These are phyloP conservation scores for Chernovozyma sophiae-reginae DNA, from an alignment of 1,139 yeast species.

Conservation along the genomic window DNA sequence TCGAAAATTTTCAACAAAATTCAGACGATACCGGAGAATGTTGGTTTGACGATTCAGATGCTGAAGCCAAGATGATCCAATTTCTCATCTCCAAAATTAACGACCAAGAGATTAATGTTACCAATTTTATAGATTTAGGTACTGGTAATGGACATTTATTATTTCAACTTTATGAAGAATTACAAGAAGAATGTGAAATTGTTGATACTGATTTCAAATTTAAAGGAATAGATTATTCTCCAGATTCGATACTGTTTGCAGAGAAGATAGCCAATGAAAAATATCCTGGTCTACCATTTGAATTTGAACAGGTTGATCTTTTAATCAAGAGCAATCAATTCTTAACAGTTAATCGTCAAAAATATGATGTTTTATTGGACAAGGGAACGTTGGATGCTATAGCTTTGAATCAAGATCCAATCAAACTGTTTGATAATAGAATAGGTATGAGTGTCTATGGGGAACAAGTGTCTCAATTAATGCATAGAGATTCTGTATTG, in stretches of 20 bases:
- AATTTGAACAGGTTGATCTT: slow-evolving; percentile 47
- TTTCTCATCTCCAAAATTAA: slow-evolving; percentile 43
- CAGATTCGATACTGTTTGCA: slow-evolving; percentile 74
- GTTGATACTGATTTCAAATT: slow-evolving; percentile 36
- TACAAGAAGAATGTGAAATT: slow-evolving; percentile 36
- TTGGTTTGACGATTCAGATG: slow-evolving; percentile 94
- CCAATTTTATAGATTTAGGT: slow-evolving; percentile 70
- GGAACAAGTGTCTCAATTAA: slow-evolving; percentile 49
- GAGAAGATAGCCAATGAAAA: slow-evolving; percentile 46
- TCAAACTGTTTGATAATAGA: slow-evolving; percentile 36
- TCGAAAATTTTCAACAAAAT: slow-evolving; percentile 63
- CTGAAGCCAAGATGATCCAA: slow-evolving; percentile 75
- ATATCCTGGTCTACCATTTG: slow-evolving; percentile 24
- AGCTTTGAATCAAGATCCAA: slow-evolving; percentile 65
- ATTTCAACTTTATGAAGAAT: slow-evolving; percentile 60
- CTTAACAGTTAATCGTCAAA: slow-evolving; percentile 23
- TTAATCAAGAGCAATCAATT: slow-evolving; percentile 29
- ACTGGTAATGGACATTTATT: slow-evolving; percentile 94
- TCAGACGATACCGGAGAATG: slow-evolving; percentile 88
- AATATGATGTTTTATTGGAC: slow-evolving; percentile 75
- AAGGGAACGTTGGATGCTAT: slow-evolving; percentile 97
- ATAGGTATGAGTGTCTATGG: slow-evolving; percentile 66
- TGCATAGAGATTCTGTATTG: slow-evolving; percentile 56
- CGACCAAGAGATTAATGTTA: slow-evolving; percentile 12
- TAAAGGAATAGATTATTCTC: slow-evolving; percentile 82